Conservation (phyloP, 129 eudicot species). For the Tanacetum coccineum region DNA sequence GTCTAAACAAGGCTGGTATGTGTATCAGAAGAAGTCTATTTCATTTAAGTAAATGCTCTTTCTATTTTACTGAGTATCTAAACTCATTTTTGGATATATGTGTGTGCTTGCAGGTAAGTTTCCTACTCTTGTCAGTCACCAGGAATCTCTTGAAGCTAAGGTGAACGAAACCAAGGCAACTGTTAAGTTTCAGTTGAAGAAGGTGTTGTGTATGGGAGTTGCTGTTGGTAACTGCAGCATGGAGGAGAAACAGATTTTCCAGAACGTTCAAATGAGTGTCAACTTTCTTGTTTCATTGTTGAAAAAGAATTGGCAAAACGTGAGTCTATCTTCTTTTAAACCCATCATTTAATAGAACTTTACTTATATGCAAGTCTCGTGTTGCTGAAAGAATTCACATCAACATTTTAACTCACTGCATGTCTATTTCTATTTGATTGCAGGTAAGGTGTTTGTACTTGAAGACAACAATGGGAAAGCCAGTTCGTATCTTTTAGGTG, state of each 20-base stretch:
- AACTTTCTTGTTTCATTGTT: conserved; percentile 56
- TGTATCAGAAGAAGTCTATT: background rate
- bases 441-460: conserved; percentile 53
- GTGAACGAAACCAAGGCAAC: conserved; percentile 63
- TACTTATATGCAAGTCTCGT: background rate
- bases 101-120: conserved; percentile 46
- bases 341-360: background rate
- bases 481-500: conserved; percentile 41
- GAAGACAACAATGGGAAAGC: conserved; percentile 57
- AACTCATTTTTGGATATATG: background rate
- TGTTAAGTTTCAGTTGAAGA: conserved; percentile 57
- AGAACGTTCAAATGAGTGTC: conserved; percentile 69
- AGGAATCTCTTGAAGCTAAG: conserved; percentile 57
- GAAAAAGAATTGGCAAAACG: conserved; percentile 74
- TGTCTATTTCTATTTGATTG: background rate
- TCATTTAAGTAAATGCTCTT: background rate
- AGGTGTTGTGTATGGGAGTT: conserved; percentile 73
- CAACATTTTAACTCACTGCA: no score
- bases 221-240: conserved; percentile 63
- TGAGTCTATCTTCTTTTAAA: conserved; percentile 19
- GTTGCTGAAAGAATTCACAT: background rate
- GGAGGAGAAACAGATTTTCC: conserved; percentile 70
- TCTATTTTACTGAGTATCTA: no score
- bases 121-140: conserved; percentile 58
- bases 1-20: conserved; percentile 57